Evolutionary conservation across 192 early-diverging fungal genomes (phyloP), one percentile per base, ranked within the genome.

Genomic region (Coemansia sp.): DNA sequence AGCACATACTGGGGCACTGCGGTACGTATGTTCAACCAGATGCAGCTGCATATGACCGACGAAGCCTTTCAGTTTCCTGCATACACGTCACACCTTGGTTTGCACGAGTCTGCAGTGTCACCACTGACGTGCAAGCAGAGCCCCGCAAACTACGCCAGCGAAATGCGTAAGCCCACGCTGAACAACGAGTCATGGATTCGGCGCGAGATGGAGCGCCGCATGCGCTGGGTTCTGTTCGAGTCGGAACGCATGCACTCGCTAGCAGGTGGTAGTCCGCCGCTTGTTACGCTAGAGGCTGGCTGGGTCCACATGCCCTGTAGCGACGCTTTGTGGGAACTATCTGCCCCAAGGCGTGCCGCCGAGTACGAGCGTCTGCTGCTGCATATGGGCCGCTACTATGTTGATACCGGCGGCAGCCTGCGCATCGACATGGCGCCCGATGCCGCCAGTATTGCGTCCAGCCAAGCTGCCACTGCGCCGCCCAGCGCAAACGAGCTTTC

Each of bases 241-340:
- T 73, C 74, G 29, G 80, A 77, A 62, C 80, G 80, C 59, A 67
- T 68, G 59, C 75, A 77, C 52, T 67, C 67, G 52, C 63, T 82
- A 40, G 80, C 74, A 4, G 66, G 68, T 26, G 80, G 80, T 8
- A 43, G 37, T n/a, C 80, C 80, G 63, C 80, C 80, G 55, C 66
- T 82, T 61, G 75, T 82, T 26, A 77, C 75, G 13, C 69, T 82
- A 23, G 80, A 74, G 48, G 74, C 80, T 18, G 80, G 80, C 28
- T 82, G 80, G 80, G 80, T 74, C 26, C 71, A 77, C 55, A 82
- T 82, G 80, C 80, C 80, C 35, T 82, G 80, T 58, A 82, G 80
- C 68, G 80, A 82, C 62, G 71, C 68, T 25, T 37, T 82, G 33
- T 82, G 80, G 80, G 80, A 73, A 29, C 18, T 61, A 48, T 23